Evolutionary conservation across 345 rosid species (phyloP).

Genomic region (Gossypium stocksii): DNA sequence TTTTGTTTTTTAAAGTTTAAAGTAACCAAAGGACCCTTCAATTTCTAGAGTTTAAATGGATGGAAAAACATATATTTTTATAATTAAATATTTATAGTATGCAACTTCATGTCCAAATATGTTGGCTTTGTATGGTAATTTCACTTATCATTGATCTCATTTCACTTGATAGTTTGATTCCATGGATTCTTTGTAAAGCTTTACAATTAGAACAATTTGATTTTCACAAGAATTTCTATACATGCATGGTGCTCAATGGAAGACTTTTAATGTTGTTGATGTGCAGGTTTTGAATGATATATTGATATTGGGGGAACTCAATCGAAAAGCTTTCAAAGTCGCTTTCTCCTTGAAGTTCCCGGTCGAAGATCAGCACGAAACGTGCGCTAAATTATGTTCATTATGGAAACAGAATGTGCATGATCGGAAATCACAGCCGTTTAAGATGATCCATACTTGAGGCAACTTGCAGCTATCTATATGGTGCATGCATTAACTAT

Average conservation of each 20-base stretch:
- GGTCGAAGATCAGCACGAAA: too few species aligned
- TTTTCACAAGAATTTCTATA: neutral
- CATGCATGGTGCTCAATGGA: neutral
- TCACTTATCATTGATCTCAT: neutral
- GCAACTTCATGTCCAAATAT: neutral
- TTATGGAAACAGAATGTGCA: slow-evolving; percentile 22
- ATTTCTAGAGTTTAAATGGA: slow-evolving; percentile 7
- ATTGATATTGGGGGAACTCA: too few species aligned
- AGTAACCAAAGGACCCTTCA: neutral
- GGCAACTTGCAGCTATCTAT: slow-evolving; percentile 24
- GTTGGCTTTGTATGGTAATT: neutral
- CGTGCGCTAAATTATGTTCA: slow-evolving; percentile 22
- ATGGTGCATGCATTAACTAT: neutral
- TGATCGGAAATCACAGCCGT: slow-evolving; percentile 26
- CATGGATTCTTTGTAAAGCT: neutral
- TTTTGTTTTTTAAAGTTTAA: too few species aligned
- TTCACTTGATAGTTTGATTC: neutral
- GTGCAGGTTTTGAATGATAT: too few species aligned
- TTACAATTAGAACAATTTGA: neutral
- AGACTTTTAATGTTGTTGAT: neutral
- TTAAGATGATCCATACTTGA: neutral
- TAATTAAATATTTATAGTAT: neutral
- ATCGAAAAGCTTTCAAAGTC: too few species aligned
- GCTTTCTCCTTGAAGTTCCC: too few species aligned
- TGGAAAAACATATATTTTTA: neutral